These are phyloP conservation scores for Ogataea hybrid DNA, from an alignment of 1,139 yeast genomes.

Conservation along the genomic window DNA sequence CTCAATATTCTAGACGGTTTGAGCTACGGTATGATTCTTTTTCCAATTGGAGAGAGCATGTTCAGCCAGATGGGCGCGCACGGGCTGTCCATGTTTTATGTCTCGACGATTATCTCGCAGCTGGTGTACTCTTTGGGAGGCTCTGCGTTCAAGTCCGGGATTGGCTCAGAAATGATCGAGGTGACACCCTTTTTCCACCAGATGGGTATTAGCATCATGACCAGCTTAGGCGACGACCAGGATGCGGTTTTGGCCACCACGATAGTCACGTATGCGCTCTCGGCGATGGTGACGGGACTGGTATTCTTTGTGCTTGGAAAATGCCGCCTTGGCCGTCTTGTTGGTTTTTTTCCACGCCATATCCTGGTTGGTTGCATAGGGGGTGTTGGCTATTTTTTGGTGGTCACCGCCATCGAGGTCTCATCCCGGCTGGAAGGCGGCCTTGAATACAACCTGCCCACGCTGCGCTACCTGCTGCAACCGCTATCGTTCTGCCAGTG, in stretches of 20 bases:
- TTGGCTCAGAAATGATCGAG: slow-evolving; percentile 98
- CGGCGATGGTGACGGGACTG: slow-evolving; percentile 82
- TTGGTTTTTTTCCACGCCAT: slow-evolving; percentile 95
- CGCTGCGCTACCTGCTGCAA: slow-evolving; percentile 45
- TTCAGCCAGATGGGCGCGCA: slow-evolving; percentile 81
- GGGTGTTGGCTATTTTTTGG: slow-evolving; percentile 92
- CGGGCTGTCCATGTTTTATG: slow-evolving; percentile 91
- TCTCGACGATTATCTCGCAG: slow-evolving; percentile 86
- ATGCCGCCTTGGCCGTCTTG: slow-evolving; percentile 75
- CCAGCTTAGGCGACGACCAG: slow-evolving; percentile 38
- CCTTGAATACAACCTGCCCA: slow-evolving; percentile 57
- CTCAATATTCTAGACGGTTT: slow-evolving; percentile 88
- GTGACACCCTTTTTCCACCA: slow-evolving; percentile 97
- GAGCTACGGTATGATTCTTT: slow-evolving; percentile 96
- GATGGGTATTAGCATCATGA: slow-evolving; percentile 75
- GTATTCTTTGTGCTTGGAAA: slow-evolving; percentile 78
- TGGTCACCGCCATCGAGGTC: slow-evolving; percentile 90
- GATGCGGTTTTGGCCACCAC: slow-evolving; percentile 82
- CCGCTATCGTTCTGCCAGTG: slow-evolving; percentile 57
- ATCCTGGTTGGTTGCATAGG: slow-evolving; percentile 97
- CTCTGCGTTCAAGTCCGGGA: slow-evolving; percentile 82
- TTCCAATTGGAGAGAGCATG: slow-evolving; percentile 80
- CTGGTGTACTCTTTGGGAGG: slow-evolving; percentile 87
- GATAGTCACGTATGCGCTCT: slow-evolving; percentile 76
- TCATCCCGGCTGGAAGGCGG: slow-evolving; percentile 77